These are phyloP conservation scores for Abrus pulchellus DNA, from an alignment of 306 rosid species.

Conservation along the genomic window DNA sequence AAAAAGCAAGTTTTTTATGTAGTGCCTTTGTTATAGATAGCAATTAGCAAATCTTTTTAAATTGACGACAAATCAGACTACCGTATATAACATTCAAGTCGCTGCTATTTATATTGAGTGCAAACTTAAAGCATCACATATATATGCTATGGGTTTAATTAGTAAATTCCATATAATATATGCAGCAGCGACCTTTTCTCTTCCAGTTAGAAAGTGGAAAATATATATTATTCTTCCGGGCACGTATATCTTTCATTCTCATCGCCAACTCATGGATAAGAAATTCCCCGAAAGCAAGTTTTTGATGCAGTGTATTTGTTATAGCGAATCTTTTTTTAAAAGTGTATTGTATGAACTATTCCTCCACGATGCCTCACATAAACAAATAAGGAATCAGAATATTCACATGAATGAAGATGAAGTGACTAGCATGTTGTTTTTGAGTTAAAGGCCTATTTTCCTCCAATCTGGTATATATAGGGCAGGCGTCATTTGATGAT, in stretches of 20 bases:
- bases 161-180: neutral
- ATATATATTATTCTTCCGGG: neutral
- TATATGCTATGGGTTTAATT: neutral
- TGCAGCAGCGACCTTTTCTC: neutral
- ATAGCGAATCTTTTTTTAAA: neutral
- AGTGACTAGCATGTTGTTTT: too few relatives aligned
- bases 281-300: neutral
- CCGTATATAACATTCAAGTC: neutral
- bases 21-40: neutral
- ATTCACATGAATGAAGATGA: too few relatives aligned
- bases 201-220: neutral
- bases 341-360: neutral
- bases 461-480: too few relatives aligned
- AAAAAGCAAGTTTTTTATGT: neutral
- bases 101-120: slow-evolving; percentile 2
- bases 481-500: too few relatives aligned
- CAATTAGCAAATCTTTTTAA: neutral
- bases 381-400: neutral
- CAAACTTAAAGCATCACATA: neutral
- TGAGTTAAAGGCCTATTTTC: too few relatives aligned
- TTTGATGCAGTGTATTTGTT: neutral
- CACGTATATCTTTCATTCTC: neutral
- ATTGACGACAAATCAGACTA: slow-evolving; percentile 1
- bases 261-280: neutral
- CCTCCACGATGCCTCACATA: neutral